A percentile compares a stretch with the other conserved stretches of the same genome.
Evolutionary conservation across 768 basidiomycete genomes (phyloP).

Genomic region (Russula dissimulans): DNA sequence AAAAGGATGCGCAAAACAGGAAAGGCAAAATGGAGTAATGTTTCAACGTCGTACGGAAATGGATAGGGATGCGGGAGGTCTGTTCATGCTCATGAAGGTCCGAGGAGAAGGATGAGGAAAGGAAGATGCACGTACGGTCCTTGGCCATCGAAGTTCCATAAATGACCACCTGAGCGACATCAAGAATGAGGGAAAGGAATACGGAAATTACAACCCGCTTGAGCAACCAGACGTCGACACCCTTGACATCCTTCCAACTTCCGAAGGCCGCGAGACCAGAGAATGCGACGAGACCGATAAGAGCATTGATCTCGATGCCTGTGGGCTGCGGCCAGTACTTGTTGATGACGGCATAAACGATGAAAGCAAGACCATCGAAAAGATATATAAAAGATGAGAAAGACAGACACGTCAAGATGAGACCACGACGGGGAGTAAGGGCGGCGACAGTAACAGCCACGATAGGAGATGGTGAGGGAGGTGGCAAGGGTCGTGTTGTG

Average conservation of each 20-base stretch:
- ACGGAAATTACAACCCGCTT: conserved; percentile 49
- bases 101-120: not conserved
- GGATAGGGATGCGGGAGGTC: conserved; percentile 15
- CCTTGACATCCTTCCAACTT: conserved; percentile 69
- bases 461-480: conserved; percentile 49
- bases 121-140: conserved; percentile 19
- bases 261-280: conserved; percentile 66
- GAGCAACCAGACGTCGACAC: conserved; percentile 58
- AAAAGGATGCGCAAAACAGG: conserved; percentile 59
- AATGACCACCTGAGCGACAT: conserved; percentile 50
- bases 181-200: conserved; percentile 44
- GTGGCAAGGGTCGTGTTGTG: conserved; percentile 37
- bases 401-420: conserved; percentile 65
- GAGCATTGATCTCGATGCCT: conserved; percentile 57
- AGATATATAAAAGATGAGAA: conserved; percentile 66
- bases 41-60: conserved; percentile 26
- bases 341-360: conserved; percentile 52
- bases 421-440: conserved; percentile 61
- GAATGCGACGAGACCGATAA: conserved; percentile 62
- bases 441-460: conserved; percentile 69
- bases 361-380: conserved; percentile 66
- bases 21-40: conserved; percentile 43
- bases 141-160: conserved; percentile 35
- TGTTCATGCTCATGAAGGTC: not conserved
- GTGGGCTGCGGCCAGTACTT: conserved; percentile 55